Base-by-base conservation (phyloP, 352 stramenopile genomes). In the Aphanomyces astaci region DNA sequence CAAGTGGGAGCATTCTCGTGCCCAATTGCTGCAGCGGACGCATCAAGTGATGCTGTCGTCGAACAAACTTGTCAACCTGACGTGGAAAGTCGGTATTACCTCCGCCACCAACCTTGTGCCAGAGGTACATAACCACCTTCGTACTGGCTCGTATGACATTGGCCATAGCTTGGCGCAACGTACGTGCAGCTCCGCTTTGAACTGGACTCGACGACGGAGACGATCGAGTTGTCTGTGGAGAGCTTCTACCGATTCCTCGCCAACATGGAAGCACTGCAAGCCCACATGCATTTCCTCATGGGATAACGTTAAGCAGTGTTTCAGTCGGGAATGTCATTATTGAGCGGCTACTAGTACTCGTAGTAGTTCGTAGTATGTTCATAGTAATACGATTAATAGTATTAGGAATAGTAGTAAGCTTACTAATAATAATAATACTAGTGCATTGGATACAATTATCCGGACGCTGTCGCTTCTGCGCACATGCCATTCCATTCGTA, bases 201-300 rank as follows among this genome's bases (percentile, higher is more conserved):
- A n/a, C 25, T 65, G 56, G 31, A 53, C 32, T 11, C 36, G 25
- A 27, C 36, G 33, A 65, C 33, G 22, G 56, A 65, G 28, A 36
- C 56, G 33, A 49, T 65, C 13, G 56, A 65, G 40, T 25, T 65
- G 24, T 53, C 36, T 10, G 22, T 65, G 10, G 31, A 46, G 19
- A 65, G 28, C 17, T 65, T 65, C 25, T 65, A 65, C 36, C 56
- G 25, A 43, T 65, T 65, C 33, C 56, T 65, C 22, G 56, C 56
- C 32, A 65, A 65, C 56, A 51, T 65, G 32, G 56, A 65, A 28
- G 56, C 56, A 9, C 56, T 65, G 19, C 56, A 65, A 52, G 56
- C 56, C 30, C 56, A 65, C 36, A 22, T 65, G 56, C 13, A 27
- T 10, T 65, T 53, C 39, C 36, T 65, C 4, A n/a, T 53, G 22